Evolutionary conservation across 352 stramenopile species (phyloP), one percentile per base, ranked within the genome.

Genomic region (Phytophthora fragariaefolia): DNA sequence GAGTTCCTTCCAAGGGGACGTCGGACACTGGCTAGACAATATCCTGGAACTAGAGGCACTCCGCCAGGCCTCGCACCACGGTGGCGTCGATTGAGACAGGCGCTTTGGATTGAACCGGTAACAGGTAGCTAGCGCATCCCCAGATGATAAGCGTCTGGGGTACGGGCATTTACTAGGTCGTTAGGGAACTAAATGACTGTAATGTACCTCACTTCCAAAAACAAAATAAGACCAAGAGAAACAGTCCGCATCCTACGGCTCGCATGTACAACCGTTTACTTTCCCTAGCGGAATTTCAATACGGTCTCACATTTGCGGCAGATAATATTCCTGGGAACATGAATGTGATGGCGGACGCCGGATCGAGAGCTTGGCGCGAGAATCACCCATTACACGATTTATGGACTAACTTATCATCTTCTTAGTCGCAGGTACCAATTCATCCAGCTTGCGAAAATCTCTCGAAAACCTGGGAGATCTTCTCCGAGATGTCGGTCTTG

Each of bases 381-480:
- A 20, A 64, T 42, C 53, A 64, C 23, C 52, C 26, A 17, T 20
- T 69, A 7, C 15, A 63, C 4, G 0, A 0, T 15, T 7, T 56
- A 7, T 72, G 34, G 64, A 54, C 56, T 72, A 58, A 59, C 50
- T 58, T 68, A n/a, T 69, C 65, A 0, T 0, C 18, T 56, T 47
- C 26, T 5, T 69, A 59, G 53, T 45, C 36, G 18, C 66, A 73
- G 58, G 26, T 69, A 8, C 8, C 7, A 2, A 27, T 62, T 26
- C 12, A 13, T 9, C 52, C 66, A n/a, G 52, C 27, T 4, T 62
- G 52, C 66, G 8, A 65, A 34, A n/a, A 65, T 69, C 53, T 65
- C 47, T 69, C 12, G 28, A 32, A 4, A 18, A 4, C 57, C n/a
- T 67, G 57, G 56, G 63, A 36, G 23, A 61, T 10, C 2, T 36